A percentile compares a stretch with the other conserved stretches of the same genome.
phyloP scores from a whole-genome alignment of 106 monocot genomes.

The Phalaenopsis aphrodite region DNA sequence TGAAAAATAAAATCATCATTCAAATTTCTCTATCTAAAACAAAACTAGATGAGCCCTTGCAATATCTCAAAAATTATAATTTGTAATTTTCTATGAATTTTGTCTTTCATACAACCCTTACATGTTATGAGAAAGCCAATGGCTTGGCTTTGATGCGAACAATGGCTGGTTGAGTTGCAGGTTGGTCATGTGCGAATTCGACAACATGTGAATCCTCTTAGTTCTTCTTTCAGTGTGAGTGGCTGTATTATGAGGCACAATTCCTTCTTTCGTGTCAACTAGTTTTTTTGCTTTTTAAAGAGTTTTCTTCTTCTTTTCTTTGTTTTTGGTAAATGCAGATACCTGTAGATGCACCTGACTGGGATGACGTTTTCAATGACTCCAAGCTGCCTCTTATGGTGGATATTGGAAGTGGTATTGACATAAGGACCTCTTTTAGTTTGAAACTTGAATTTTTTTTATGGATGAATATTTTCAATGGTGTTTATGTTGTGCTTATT shows the following conservation, averaged over 20 bases:
- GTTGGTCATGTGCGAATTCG: slow-evolving; percentile 80
- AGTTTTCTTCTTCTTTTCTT: neutral
- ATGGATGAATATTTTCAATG: neutral
- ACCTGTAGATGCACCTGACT: slow-evolving; percentile 46
- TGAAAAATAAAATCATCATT: neutral
- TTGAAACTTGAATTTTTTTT: neutral
- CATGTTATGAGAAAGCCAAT: neutral
- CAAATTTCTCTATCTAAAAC: neutral
- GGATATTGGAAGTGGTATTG: slow-evolving; percentile 84
- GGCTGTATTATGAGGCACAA: neutral
- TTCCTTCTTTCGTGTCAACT: neutral
- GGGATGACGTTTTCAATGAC: slow-evolving; percentile 61
- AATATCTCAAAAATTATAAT: neutral
- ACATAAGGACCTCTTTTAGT: neutral
- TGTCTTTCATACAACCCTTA: neutral
- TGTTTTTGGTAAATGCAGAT: slow-evolving; percentile 22
- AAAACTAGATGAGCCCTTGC: neutral
- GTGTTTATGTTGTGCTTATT: neutral
- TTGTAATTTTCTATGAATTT: neutral
- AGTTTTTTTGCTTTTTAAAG: neutral
- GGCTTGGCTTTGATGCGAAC: neutral
- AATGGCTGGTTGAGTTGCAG: slow-evolving; percentile 25
- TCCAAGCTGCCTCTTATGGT: slow-evolving; percentile 76
- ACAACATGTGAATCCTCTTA: slow-evolving; percentile 95
- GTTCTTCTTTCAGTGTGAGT: slow-evolving; percentile 56